phyloP scores from a whole-genome alignment of 2,329 filamentous ascomycete species.

The Tetracladium maxilliforme region DNA sequence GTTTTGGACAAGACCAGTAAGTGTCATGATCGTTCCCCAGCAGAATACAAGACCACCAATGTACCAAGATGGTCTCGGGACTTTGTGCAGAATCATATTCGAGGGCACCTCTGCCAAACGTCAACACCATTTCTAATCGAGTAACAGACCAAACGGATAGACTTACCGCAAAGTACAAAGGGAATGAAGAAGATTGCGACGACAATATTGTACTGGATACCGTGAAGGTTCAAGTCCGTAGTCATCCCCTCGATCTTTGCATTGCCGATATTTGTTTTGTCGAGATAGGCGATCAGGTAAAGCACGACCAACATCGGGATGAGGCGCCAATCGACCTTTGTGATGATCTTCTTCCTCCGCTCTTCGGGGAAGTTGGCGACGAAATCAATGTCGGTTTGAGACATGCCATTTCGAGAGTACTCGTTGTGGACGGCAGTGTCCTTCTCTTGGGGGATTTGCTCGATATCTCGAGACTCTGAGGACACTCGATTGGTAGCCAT shows the following conservation, averaged over 20 bases:
- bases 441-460: too few relatives aligned
- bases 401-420: constrained; percentile 5
- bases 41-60: constrained; percentile 19
- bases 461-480: too few relatives aligned
- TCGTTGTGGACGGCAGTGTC: constrained; percentile 7
- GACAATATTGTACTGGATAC: constrained; percentile 4
- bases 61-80: constrained; percentile 34
- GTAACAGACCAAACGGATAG: constrained; percentile 1
- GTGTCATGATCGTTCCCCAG: constrained; percentile 24
- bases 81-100: constrained; percentile 36
- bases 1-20: constrained; percentile 43
- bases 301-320: constrained; percentile 5
- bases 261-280: constrained; percentile 3
- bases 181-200: constrained; percentile 5
- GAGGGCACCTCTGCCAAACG: constrained; percentile 36
- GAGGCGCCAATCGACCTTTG: constrained; percentile 8
- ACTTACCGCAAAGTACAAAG: neutral
- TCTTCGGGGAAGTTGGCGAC: constrained; percentile 14
- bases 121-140: neutral
- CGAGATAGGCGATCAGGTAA: constrained; percentile 3
- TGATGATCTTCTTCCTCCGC: constrained; percentile 13
- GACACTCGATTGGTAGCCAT: too few relatives aligned
- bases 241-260: constrained; percentile 5
- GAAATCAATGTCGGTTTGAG: constrained; percentile 15
- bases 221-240: constrained; percentile 3